phyloP scores from a whole-genome alignment of 2,329 filamentous ascomycete species.

The Ophiostoma novo-ulmi region DNA sequence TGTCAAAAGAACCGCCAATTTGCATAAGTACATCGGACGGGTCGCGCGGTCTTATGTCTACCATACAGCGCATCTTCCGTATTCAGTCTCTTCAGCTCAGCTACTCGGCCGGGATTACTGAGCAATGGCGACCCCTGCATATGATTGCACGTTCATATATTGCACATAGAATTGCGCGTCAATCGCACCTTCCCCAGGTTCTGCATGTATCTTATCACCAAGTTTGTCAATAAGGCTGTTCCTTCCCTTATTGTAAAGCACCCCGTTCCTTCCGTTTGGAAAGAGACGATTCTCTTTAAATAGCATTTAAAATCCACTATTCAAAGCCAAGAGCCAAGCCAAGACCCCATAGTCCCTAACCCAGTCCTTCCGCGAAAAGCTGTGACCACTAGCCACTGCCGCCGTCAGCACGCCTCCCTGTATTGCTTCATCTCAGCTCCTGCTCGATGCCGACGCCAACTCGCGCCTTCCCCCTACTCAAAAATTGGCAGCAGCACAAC shows the following conservation, averaged over 20 bases:
- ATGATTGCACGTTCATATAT: background rate
- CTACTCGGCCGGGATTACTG: no score
- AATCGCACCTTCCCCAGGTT: background rate
- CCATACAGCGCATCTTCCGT: background rate
- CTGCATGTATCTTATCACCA: background rate
- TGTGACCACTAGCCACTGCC: background rate
- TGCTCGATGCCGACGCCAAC: conserved; percentile 1
- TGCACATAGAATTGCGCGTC: background rate
- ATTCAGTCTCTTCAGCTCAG: background rate
- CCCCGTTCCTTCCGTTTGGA: background rate
- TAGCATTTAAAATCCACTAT: background rate
- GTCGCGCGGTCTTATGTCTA: background rate
- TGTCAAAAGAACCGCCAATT: background rate
- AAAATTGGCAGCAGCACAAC: conserved; percentile 14
- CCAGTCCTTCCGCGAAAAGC: background rate
- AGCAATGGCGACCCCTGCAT: background rate
- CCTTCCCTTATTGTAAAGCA: background rate
- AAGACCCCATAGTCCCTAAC: background rate
- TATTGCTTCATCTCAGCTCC: conserved; percentile 8
- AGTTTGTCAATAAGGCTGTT: background rate
- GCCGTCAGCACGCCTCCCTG: conserved; percentile 13
- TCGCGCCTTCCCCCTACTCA: conserved; percentile 19
- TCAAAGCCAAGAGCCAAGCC: conserved; percentile 4
- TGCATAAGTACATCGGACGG: background rate
- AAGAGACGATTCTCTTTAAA: background rate